Percentiles rank a stretch among this genome's conserved stretches.
Conservation (phyloP, 2,329 filamentous ascomycete genomes). For the Clonostachys sp. region DNA sequence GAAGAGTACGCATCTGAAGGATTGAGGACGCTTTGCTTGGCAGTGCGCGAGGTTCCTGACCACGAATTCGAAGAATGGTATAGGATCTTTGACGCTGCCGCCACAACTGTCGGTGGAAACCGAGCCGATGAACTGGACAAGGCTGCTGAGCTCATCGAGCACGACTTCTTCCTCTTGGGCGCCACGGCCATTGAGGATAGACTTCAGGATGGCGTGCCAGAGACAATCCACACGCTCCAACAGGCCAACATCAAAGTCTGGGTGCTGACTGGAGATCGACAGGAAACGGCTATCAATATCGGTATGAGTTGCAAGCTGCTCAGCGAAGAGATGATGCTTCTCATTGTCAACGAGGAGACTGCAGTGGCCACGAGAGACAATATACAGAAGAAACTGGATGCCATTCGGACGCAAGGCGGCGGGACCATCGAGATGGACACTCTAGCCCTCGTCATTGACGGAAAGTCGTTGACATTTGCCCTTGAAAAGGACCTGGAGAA, state of each 20-base stretch:
- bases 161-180: conserved; percentile 84
- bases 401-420: conserved; percentile 78
- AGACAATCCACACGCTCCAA: conserved; percentile 96
- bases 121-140: conserved; percentile 95
- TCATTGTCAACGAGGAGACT: conserved; percentile 92
- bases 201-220: conserved; percentile 93
- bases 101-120: conserved; percentile 87
- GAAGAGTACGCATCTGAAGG: conserved; percentile 98
- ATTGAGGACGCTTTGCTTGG: conserved; percentile 87
- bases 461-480: conserved; percentile 89
- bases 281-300: conserved; percentile 99
- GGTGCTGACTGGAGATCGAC: conserved; percentile 95
- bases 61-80: conserved; percentile 86
- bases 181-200: conserved; percentile 97
- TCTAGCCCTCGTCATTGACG: conserved; percentile 89
- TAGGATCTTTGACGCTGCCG: conserved; percentile 79
- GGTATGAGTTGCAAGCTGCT: conserved; percentile 99
- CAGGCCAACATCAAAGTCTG: conserved; percentile 97
- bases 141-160: conserved; percentile 91
- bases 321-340: conserved; percentile 95
- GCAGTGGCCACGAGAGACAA: conserved; percentile 79
- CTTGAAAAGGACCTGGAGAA: conserved; percentile 93
- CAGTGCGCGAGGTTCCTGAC: conserved; percentile 89
- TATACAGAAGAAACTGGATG: conserved; percentile 87
- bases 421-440: conserved; percentile 77